Evolutionary conservation across 2,329 filamentous ascomycete genomes (phyloP), one percentile per base, ranked within the genome.

Genomic region (Scytalidium sp.): DNA sequence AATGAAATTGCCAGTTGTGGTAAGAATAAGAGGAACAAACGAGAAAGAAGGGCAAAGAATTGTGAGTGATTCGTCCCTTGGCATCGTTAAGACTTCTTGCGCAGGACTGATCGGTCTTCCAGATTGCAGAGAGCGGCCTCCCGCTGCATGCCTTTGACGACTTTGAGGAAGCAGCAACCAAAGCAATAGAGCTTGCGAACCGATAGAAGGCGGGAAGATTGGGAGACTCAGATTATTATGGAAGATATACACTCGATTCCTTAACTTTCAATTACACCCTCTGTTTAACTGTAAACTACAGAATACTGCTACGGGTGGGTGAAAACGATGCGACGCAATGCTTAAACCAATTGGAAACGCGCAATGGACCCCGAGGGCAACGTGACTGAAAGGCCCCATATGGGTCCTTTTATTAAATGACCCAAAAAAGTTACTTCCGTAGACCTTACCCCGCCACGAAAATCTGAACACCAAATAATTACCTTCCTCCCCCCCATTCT

Each of bases 1-100:
- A 8, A 77, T 87, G 60, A 70, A 66, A n/a, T 75, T 88, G 2
- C 88, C 88, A 0, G 85, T 92, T 1, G 86, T 92, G n/a, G 88
- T 92, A 23, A 76, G 88, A 56, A 76, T 92, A 54, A 75, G 87
- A 53, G 88, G 88, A 7, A 91, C 87, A 13, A 88, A 88, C 58
- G 87, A 92, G 70, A 76, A 78, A 58, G 73, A 80, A 55, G 88
- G 87, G 7, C 83, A 85, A 73, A 77, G 73, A 63, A 80, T 90
- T 62, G 75, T 79, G 56, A 61, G 70, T 68, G 43, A 29, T 23
- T 6, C 8, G 40, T 32, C 3, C 13, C 11, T 25, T 45, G 15
- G 10, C 3, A 36, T 13, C 13, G 17, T 22, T 51, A 22, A 46
- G 25, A 42, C 46, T 40, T 11, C 23, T 17, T 23, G 2, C 7